Percentiles rank a stretch among this genome's conserved stretches.
Conservation (phyloP, 495 filamentous ascomycete genomes). For the Neurospora intermedia region DNA sequence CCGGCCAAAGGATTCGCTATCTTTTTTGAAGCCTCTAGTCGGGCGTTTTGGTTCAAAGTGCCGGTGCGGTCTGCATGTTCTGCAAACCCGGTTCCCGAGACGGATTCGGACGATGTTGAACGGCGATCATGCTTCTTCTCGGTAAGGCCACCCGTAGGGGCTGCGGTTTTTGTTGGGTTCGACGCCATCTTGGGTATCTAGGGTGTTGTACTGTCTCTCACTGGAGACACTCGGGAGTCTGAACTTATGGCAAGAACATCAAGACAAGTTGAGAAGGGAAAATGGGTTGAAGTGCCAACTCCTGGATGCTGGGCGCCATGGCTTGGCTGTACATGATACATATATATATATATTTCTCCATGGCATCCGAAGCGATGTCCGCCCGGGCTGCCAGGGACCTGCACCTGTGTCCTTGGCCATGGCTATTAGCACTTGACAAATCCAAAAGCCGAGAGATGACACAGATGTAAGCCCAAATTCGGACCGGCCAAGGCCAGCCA, state of each 20-base stretch:
- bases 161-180: background rate
- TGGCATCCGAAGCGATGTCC: background rate
- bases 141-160: background rate
- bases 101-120: background rate
- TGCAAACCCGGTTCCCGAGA: background rate
- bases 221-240: background rate
- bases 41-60: background rate
- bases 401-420: background rate
- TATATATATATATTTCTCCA: background rate
- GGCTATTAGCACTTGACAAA: background rate
- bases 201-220: background rate
- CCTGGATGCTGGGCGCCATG: background rate
- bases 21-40: slow-evolving; percentile 23
- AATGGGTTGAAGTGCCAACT: background rate
- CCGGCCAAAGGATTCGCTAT: slow-evolving; percentile 64
- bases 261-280: background rate
- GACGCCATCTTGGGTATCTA: background rate
- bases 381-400: background rate
- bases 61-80: slow-evolving; percentile 1
- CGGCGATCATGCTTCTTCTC: slow-evolving; percentile 2
- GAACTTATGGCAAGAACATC: background rate
- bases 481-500: background rate
- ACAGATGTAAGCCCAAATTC: background rate
- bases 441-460: background rate
- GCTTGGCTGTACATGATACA: background rate